phyloP scores from a whole-genome alignment of 495 filamentous ascomycete genomes.

The Platismatia glauca region DNA sequence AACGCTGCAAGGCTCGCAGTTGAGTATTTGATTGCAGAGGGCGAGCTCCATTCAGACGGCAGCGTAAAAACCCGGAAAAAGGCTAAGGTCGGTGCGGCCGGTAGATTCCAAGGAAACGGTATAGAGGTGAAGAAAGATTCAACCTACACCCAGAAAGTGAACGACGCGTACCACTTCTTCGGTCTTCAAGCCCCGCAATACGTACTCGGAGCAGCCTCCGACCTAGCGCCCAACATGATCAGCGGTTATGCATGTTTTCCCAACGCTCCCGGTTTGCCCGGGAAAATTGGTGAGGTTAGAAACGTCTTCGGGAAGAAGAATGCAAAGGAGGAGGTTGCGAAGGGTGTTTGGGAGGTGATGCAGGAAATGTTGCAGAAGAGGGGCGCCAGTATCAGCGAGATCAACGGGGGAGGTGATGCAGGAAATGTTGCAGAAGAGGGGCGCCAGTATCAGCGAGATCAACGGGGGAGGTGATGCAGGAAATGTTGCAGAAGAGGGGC shows the following conservation, averaged over 20 bases:
- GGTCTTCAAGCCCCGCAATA: conserved; percentile 18
- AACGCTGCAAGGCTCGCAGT: conserved; percentile 24
- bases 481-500: conserved; percentile 25
- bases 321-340: conserved; percentile 39
- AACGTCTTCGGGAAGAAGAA: conserved; percentile 40
- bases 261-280: conserved; percentile 26
- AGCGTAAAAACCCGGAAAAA: conserved; percentile 17
- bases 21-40: conserved; percentile 23
- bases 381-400: conserved; percentile 17
- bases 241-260: conserved; percentile 27
- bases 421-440: conserved; percentile 25
- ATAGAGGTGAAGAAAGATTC: conserved; percentile 13
- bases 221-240: conserved; percentile 16
- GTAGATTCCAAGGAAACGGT: conserved; percentile 4
- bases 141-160: conserved; percentile 18
- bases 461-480: conserved; percentile 27
- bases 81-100: conserved; percentile 12
- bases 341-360: conserved; percentile 29
- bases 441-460: conserved; percentile 16
- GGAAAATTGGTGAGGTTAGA: conserved; percentile 32
- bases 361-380: conserved; percentile 26
- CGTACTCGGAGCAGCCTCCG: conserved; percentile 10
- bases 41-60: conserved; percentile 18
- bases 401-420: conserved; percentile 26
- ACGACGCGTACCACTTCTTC: conserved; percentile 17